Evolutionary conservation across 139 green algal genomes (phyloP).

Genomic region (Ettlia oleoabundans): DNA sequence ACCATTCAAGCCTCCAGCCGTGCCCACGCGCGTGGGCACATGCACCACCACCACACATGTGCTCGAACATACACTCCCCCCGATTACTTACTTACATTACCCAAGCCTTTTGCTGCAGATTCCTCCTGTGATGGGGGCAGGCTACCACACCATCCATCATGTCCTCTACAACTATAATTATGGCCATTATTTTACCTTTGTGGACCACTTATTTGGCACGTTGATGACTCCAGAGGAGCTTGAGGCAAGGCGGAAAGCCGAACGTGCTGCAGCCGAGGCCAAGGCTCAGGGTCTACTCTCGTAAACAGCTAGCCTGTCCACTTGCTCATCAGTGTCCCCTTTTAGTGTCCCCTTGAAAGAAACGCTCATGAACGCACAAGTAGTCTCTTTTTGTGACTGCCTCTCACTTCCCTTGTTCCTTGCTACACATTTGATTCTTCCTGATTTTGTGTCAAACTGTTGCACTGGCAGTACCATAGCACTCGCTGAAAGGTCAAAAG

Average conservation of each 20-base stretch:
- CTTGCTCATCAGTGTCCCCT: constrained; percentile 2
- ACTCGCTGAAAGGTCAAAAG: no score
- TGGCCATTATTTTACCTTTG: constrained; percentile 92
- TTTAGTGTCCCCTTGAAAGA: background rate
- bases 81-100: background rate
- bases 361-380: no score
- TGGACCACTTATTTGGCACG: constrained; percentile 88
- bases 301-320: background rate
- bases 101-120: constrained; percentile 25
- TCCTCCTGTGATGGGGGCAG: constrained; percentile 93
- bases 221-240: constrained; percentile 58
- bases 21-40: background rate
- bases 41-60: background rate
- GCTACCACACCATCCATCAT: constrained; percentile 97
- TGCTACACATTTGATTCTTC: background rate
- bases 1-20: background rate
- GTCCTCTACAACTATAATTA: constrained; percentile 96
- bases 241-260: background rate
- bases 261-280: background rate
- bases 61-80: background rate
- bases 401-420: no score
- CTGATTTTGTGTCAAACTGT: background rate
- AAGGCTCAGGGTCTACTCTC: background rate
- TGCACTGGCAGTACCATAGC: no score
- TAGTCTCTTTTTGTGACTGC: no score